Conservation (phyloP, 2,329 filamentous ascomycete genomes). For the Fusarium irregulare region DNA sequence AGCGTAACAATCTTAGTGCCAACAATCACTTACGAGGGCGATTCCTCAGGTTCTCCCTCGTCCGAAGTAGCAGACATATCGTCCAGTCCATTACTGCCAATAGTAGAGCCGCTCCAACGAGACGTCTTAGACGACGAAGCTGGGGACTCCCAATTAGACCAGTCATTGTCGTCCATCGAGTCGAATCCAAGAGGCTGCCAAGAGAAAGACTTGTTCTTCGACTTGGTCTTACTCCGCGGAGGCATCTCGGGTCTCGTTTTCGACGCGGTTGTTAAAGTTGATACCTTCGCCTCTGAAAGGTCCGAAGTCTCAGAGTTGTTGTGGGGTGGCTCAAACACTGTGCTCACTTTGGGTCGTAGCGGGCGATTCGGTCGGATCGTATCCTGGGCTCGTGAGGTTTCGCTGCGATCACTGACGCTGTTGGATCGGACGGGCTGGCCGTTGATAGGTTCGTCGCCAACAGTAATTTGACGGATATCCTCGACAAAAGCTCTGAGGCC, state of each 20-base stretch:
- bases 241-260: constrained; percentile 46
- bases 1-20: neutral
- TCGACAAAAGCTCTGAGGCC: constrained; percentile 96
- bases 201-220: constrained; percentile 66
- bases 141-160: constrained; percentile 72
- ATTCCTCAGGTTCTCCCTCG: constrained; percentile 58
- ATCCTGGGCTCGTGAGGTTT: constrained; percentile 54
- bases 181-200: constrained; percentile 70
- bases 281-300: constrained; percentile 13
- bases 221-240: constrained; percentile 52
- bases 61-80: constrained; percentile 62
- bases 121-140: constrained; percentile 63
- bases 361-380: constrained; percentile 59
- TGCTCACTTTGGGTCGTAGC: constrained; percentile 56
- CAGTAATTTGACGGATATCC: constrained; percentile 93
- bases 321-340: constrained; percentile 55
- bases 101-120: constrained; percentile 73
- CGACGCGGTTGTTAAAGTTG: constrained; percentile 48
- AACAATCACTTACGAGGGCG: constrained; percentile 59
- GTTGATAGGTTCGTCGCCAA: constrained; percentile 88
- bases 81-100: constrained; percentile 54
- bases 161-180: constrained; percentile 69
- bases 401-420: constrained; percentile 37
- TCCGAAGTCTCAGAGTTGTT: constrained; percentile 25
- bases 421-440: constrained; percentile 53